phyloP scores from a whole-genome alignment of 768 basidiomycete genomes.

The Phylloporus sp. region DNA sequence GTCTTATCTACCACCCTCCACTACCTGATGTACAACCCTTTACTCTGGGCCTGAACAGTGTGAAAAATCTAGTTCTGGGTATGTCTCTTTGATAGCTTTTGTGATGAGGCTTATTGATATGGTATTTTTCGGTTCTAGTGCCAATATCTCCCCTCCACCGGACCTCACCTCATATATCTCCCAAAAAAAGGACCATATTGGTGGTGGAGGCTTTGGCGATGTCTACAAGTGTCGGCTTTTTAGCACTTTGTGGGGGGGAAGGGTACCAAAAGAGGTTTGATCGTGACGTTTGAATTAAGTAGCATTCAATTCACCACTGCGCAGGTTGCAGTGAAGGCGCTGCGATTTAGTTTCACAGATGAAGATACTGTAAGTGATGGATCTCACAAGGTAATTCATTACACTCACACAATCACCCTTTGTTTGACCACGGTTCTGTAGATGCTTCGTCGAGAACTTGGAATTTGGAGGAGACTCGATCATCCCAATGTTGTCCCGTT shows the following conservation, averaged over 20 bases:
- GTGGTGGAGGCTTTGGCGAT: slow-evolving; percentile 13
- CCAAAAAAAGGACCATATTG: not conserved
- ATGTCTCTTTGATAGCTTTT: too few relatives aligned
- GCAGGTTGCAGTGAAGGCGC: slow-evolving; percentile 23
- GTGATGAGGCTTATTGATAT: too few relatives aligned
- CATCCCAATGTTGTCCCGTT: too few relatives aligned
- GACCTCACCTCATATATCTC: slow-evolving; percentile 9
- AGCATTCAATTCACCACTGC: not conserved
- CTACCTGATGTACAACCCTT: too few relatives aligned
- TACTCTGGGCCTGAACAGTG: too few relatives aligned
- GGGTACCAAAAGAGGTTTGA: slow-evolving; percentile 9
- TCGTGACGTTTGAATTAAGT: not conserved
- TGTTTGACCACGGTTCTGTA: too few relatives aligned
- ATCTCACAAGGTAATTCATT: too few relatives aligned
- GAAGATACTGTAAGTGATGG: not conserved
- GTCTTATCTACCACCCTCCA: too few relatives aligned
- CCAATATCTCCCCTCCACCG: not conserved
- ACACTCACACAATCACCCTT: too few relatives aligned
- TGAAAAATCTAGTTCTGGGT: too few relatives aligned
- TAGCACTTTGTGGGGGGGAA: not conserved
- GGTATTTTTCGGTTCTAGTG: not conserved
- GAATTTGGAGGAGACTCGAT: too few relatives aligned
- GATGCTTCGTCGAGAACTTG: too few relatives aligned
- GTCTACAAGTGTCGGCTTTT: slow-evolving; percentile 9
- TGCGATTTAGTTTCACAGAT: slow-evolving; percentile 7